Evolutionary conservation across 2,329 filamentous ascomycete species (phyloP), one percentile per base, ranked within the genome.

Genomic region (Thermoascus crustaceus): DNA sequence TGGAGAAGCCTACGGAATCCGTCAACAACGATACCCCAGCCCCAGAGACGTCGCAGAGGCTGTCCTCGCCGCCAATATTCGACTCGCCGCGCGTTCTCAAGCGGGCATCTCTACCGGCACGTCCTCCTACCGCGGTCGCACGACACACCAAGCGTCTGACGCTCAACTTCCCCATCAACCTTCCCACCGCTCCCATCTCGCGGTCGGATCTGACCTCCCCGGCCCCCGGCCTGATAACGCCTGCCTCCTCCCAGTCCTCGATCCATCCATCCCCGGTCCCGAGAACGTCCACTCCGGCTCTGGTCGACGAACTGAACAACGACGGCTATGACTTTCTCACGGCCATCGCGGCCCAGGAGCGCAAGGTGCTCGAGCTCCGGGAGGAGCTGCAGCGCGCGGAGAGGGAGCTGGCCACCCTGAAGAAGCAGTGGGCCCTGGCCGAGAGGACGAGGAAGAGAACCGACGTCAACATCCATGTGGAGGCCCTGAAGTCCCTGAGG

Each of bases 331-430:
- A 80, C 33, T 84, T 95, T 51, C 79, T 98, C 46, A 88, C 86
- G 42, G 83, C 88, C 38, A 82, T 98, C 50, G 91, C 91, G 29
- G 80, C 85, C 9, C 88, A 96, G 63, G 91, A 98, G 65, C 75
- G 91, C 38, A 80, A 78, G 46, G 89, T 98, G 2, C 66, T 98
- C 38, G 91, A 96, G 62, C 68, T 98, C 34, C 82, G 80, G 40
- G 91, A 98, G 58, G 89, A 96, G 60, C 69, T 98, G n/a, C 67
- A 70, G 16, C 80, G 80, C 40, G 89, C 91, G 4, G 89, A 98
- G 57, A 64, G 68, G 8, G 83, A 94, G 30, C 68, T 98, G 25
- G 68, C 69, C 30, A 74, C 68, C 26, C 68, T 98, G 42, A 96
- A 95, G 68, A 81, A 76, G 51, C 82, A 87, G 59, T 96, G 85